Base-by-base conservation (phyloP, 768 basidiomycete species). In the Termitomyces sp. region DNA sequence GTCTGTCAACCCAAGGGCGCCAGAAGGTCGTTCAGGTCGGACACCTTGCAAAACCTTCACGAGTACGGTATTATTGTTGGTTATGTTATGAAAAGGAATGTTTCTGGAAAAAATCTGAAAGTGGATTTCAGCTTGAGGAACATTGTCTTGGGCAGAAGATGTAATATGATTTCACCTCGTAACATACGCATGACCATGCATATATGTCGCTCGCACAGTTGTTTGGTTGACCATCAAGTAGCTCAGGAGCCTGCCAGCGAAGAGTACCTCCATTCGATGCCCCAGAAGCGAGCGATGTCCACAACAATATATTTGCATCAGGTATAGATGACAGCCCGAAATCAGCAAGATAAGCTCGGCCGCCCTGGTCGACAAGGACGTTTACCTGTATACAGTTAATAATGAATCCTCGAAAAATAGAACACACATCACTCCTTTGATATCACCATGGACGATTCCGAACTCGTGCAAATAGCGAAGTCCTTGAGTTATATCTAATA, bases 231-330 rank as follows among this genome's bases (percentile, higher is more conserved):
- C 24, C 47, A 5, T 49, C 55, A 19, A 62, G 46, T 17, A 67
- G 35, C 42, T 69, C 67, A 1, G 67, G 68, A 12, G 68, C 67
- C 37, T 63, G 61, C 67, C 67, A 69, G 44, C 67, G 28, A 15
- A 58, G 38, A 17, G 66, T 61, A 3, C 68, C 66, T 47, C 56
- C 59, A 3, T 15, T 40, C 17, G 43, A 49, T 10, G 62, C 58
- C 1, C n/a, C 14, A 24, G 43, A 19, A 5, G 65, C 52, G 2
- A 60, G 43, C 2, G 8, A 17, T 26, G 43, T 57, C 53, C 55
- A 54, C 5, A 37, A 22, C 10, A 59, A 45, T 22, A 61, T 56
- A 28, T 59, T 57, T 1, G 61, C 54, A 37, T 64, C 64, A 7
- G 55, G 58, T 10, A 64, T 50, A 1, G 60, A 62, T 2, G 67